Conservation (phyloP, 192 early-diverging fungal species). For the Mortierella claussenii region DNA sequence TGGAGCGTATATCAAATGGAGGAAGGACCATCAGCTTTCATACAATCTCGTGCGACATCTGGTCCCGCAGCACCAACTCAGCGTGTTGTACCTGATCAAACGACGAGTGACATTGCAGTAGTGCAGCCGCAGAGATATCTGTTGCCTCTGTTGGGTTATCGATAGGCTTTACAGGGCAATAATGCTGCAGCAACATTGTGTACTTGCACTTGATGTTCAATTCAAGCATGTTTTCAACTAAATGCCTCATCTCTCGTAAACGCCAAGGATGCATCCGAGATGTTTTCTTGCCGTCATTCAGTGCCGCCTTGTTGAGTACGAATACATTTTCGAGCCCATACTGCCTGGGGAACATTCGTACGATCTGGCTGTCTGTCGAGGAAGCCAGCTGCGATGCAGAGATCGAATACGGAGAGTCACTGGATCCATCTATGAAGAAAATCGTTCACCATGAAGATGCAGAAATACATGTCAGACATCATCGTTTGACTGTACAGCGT, state of each 20-base stretch:
- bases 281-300: not conserved
- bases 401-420: no score
- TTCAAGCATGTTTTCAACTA: slow-evolving; percentile 19
- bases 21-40: not conserved
- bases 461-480: no score
- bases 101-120: slow-evolving; percentile 2
- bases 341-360: slow-evolving; percentile 36
- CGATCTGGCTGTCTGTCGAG: slow-evolving; percentile 11
- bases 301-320: not conserved
- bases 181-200: no score
- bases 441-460: no score
- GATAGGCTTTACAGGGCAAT: slow-evolving; percentile 8
- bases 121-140: slow-evolving; percentile 5
- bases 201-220: not conserved
- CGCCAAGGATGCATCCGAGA: slow-evolving; percentile 28
- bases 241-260: slow-evolving; percentile 23
- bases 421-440: not conserved
- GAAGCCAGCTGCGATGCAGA: no score
- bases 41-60: not conserved
- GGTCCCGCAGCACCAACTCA: not conserved
- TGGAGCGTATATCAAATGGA: not conserved
- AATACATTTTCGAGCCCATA: slow-evolving; percentile 24
- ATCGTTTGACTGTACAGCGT: no score
- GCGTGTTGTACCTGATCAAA: slow-evolving; percentile 14
- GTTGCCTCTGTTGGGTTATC: slow-evolving; percentile 1